These are phyloP conservation scores for Tillandsia fasciculata DNA, from an alignment of 176 grass and related monocot genomes.

Conservation along the genomic window DNA sequence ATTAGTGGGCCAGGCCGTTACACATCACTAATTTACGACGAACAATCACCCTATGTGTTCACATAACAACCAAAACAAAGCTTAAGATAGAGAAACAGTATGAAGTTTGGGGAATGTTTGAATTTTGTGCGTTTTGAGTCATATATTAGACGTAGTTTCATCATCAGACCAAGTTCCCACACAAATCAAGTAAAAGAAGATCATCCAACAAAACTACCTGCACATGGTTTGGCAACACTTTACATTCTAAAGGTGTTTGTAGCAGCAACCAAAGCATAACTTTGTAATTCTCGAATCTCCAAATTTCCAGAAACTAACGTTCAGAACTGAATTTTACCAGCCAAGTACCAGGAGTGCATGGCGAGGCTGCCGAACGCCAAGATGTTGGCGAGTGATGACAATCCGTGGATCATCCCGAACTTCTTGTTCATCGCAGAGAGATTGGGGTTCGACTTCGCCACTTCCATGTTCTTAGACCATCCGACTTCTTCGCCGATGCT, in stretches of 20 bases:
- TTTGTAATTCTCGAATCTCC: neutral
- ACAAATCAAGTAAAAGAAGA: neutral
- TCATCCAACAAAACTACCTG: neutral
- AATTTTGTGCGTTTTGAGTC: neutral
- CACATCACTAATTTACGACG: too few relatives aligned
- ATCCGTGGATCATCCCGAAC: constrained; percentile 93
- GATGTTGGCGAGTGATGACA: constrained; percentile 87
- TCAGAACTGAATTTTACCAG: constrained; percentile 78
- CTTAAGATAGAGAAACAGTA: neutral
- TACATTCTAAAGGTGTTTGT: neutral
- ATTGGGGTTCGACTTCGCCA: constrained; percentile 63
- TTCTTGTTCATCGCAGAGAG: constrained; percentile 84
- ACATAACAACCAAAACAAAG: neutral
- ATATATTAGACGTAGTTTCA: neutral
- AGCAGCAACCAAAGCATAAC: neutral
- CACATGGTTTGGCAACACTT: neutral
- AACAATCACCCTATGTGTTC: neutral
- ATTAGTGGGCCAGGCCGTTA: too few relatives aligned
- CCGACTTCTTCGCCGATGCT: constrained; percentile 83
- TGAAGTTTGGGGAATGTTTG: too few relatives aligned
- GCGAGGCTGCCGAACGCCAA: constrained; percentile 89
- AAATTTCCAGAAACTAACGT: neutral
- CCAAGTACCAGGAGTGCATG: constrained; percentile 92
- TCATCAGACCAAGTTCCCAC: neutral
- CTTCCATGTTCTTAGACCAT: constrained; percentile 83